Evolutionary conservation across 1,284 basidiomycete species (phyloP), one percentile per base, ranked within the genome.

Genomic region (Rhodotorula sp.): DNA sequence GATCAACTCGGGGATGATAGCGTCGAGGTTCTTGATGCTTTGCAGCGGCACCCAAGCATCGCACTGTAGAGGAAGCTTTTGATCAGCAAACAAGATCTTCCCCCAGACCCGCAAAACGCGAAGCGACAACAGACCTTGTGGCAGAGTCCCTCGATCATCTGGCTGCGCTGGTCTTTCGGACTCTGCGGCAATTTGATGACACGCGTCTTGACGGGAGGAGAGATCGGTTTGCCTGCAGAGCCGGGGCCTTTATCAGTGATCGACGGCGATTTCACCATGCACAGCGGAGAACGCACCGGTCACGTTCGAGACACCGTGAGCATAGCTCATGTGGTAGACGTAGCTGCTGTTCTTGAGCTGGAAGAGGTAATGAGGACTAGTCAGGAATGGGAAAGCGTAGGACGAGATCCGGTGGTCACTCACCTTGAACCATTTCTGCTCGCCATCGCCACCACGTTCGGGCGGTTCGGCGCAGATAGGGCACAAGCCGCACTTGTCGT

Each of bases 311-410:
- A 76, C 34, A 4, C 75, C 75, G 34, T 91, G 90, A 3, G 84
- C 83, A 73, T 90, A 90, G 77, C 90, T 88, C 87, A 91, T 86
- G 77, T 91, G 90, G 77, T 91, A 91, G 63, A 76, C 75, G 63
- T 69, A 76, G 54, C 62, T 66, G n/a, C 61, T 65, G 62, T 76
- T 76, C 63, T 76, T 76, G 57, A 76, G 69, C 70, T 75, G 65
- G 15, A 16, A 16, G 31, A 16, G 61, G 1, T 10, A 12, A 34
- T 21, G 5, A 2, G 6, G 4, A 28, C 2, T 10, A 8, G 3
- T 5, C 18, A 8, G 3, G 43, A 7, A 1, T 16, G 23, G 23
- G 14, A 1, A 7, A 26, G 38, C 6, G 2, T 1, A 55, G 10
- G 5, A 5, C 8, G 14, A 14, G 43, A 23, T 2, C 5, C 28